A percentile compares a stretch with the other conserved stretches of the same genome.
Conservation (phyloP, 2,329 filamentous ascomycete species). For the Ophiocordyceps robertsii region DNA sequence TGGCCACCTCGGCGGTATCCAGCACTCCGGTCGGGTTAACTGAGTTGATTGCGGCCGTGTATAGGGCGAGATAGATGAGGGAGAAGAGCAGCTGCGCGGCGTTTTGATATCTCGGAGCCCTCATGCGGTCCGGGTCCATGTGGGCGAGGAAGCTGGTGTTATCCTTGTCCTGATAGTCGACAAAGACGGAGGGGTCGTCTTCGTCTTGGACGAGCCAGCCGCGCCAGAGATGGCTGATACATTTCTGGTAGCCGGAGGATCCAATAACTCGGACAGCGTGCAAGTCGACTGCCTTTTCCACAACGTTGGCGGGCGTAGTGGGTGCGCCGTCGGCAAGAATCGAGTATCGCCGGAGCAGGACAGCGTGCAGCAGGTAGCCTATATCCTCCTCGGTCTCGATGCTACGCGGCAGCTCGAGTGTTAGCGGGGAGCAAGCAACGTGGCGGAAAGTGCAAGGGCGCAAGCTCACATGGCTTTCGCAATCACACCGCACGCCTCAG, state of each 20-base stretch:
- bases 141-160: constrained; percentile 68
- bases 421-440: not conserved
- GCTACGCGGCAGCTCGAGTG: constrained; percentile 21
- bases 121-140: constrained; percentile 88
- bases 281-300: constrained; percentile 87
- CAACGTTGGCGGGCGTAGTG: constrained; percentile 68
- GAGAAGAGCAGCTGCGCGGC: constrained; percentile 75
- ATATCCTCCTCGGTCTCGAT: constrained; percentile 79
- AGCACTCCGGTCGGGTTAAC: constrained; percentile 77
- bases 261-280: constrained; percentile 83
- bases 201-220: constrained; percentile 97
- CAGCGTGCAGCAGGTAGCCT: constrained; percentile 62
- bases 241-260: constrained; percentile 90
- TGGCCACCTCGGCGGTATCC: constrained; percentile 66
- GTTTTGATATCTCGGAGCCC: constrained; percentile 87
- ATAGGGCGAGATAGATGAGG: constrained; percentile 69
- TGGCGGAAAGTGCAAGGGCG: not conserved
- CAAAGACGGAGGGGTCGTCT: constrained; percentile 75
- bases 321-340: constrained; percentile 59
- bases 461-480: constrained; percentile 56
- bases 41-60: constrained; percentile 85
- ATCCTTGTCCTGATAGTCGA: constrained; percentile 74
- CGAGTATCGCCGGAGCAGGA: constrained; percentile 82
- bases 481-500: constrained; percentile 77
- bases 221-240: constrained; percentile 81